These are phyloP conservation scores for Chamaecrista fasciculata DNA, from an alignment of 306 rosid species.

Conservation along the genomic window DNA sequence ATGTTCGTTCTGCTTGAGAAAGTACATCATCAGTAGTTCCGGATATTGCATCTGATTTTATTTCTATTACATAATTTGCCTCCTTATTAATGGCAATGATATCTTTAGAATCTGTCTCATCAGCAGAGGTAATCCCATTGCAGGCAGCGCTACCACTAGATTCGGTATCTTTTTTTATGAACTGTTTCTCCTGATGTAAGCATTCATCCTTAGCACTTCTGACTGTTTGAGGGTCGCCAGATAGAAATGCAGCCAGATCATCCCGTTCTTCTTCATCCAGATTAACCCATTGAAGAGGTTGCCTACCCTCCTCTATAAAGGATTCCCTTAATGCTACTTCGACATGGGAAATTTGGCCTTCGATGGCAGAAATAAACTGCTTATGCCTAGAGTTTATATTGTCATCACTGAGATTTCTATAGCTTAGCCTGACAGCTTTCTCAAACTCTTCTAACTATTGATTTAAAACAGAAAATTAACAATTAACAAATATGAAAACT, in stretches of 20 bases:
- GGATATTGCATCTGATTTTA: slow-evolving; percentile 45
- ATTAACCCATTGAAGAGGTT: slow-evolving; percentile 80
- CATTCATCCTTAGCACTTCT: slow-evolving; percentile 41
- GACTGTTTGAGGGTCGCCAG: slow-evolving; percentile 52
- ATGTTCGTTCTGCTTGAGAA: slow-evolving; percentile 63
- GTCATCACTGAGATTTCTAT: slow-evolving; percentile 59
- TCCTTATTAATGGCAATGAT: slow-evolving; percentile 35
- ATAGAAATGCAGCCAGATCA: slow-evolving; percentile 90
- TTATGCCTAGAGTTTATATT: slow-evolving; percentile 62
- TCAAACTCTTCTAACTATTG: slow-evolving; percentile 88
- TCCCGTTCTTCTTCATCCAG: slow-evolving; percentile 80
- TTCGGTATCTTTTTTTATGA: slow-evolving; percentile 38
- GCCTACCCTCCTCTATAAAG: slow-evolving; percentile 62
- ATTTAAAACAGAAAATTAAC: slow-evolving; percentile 30
- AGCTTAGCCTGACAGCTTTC: slow-evolving; percentile 80
- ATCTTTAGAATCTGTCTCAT: slow-evolving; percentile 44
- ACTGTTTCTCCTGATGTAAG: slow-evolving; percentile 31
- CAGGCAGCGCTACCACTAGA: slow-evolving; percentile 34
- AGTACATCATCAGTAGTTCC: slow-evolving; percentile 54
- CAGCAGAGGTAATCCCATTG: slow-evolving; percentile 36
- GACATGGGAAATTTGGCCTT: slow-evolving; percentile 71
- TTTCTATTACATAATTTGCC: slow-evolving; percentile 41
- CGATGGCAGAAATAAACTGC: slow-evolving; percentile 83
- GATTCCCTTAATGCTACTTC: slow-evolving; percentile 68
- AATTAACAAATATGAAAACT: slow-evolving; percentile 8